Base-by-base conservation (phyloP, 768 basidiomycete species). In the Leccinum incarnatum region DNA sequence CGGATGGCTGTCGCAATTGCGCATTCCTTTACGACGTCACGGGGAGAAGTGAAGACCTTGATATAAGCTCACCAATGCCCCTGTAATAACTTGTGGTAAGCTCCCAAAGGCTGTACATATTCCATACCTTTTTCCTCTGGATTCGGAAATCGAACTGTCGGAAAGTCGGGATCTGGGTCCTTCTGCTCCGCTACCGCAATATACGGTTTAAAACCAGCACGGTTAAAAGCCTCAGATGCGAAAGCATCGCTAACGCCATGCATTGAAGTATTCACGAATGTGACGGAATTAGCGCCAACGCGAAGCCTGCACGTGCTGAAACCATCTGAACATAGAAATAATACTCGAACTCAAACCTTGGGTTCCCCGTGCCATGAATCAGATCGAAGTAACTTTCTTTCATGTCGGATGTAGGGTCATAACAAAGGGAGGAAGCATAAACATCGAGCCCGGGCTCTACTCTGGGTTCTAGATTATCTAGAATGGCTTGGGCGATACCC, bases 181-280 rank as follows among this genome's bases (percentile, higher is more conserved):
- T 81, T 80, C 71, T 95, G 93, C 61, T 85, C 80, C 53, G 69
- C 66, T 11, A 93, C 89, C 2, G 85, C 80, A 10, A 80, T 76
- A 68, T 81, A 87, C 1, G 81, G 78, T 17, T 77, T 65, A 59
- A 92, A 85, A 5, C 85, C 85, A 57, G 83, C 85, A 3, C 73
- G 60, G 40, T 77, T 72, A 59, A 95, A 88, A 0, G 84, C 87
- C 52, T 76, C 70, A 8, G 71, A 72, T 42, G 84, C 78, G 64
- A 88, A 88, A 5, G 77, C 72, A 69, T 93, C 81, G 63, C 91
- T 86, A 54, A 95, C 93, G 0, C 93, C 93, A 65, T 95, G 93
- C 89, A 95, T 87, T 0, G 93, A 89, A 0, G 94, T 95, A 67
- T 93, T 92, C 19, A 92, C 88, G 63, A 95, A 91, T 63, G 78